Conservation (phyloP, 2,329 filamentous ascomycete genomes). For the Trichoderma breve region DNA sequence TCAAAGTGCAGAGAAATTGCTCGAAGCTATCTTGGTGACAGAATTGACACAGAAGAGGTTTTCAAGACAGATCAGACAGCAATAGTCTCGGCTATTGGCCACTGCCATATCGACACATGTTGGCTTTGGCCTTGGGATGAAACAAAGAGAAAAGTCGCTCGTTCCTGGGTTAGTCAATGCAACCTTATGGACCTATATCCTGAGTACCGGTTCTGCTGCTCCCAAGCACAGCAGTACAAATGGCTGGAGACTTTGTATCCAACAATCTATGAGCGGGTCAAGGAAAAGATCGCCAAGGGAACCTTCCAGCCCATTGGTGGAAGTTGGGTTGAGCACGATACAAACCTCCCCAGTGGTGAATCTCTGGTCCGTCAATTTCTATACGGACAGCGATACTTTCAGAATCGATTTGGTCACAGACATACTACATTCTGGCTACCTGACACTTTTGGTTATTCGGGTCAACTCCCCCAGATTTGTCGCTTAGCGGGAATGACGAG, state of each 20-base stretch:
- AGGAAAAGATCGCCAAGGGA: neutral
- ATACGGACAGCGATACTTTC: neutral
- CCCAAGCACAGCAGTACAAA: neutral
- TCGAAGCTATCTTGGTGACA: neutral
- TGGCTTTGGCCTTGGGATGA: neutral
- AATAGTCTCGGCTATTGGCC: neutral
- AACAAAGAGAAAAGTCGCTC: neutral
- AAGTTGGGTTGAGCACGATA: neutral
- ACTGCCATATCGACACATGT: neutral
- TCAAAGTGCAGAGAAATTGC: neutral
- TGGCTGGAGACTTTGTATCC: neutral
- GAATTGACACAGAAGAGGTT: neutral
- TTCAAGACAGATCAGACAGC: neutral
- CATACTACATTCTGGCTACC: neutral
- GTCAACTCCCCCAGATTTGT: neutral
- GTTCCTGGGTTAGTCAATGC: neutral
- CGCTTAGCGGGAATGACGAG: neutral
- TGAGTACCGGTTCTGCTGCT: neutral
- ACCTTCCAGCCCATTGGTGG: neutral
- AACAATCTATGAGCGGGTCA: neutral
- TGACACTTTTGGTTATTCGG: neutral
- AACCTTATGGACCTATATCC: neutral
- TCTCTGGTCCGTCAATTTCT: neutral
- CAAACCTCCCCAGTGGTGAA: neutral
- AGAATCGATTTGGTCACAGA: neutral